Evolutionary conservation across 768 basidiomycete genomes (phyloP).

Genomic region (Galerina marginata): DNA sequence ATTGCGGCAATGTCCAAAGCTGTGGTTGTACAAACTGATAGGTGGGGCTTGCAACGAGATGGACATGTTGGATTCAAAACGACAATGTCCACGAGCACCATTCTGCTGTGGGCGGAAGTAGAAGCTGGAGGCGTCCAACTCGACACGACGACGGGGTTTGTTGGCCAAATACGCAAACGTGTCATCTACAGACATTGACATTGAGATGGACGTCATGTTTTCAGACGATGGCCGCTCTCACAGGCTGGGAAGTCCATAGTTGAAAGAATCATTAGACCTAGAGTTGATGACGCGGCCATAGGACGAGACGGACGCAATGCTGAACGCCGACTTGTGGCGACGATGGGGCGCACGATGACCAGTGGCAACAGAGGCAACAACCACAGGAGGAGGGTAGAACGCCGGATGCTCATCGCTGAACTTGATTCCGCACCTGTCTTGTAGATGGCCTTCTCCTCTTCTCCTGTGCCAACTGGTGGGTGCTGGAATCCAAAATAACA

Average conservation of each 20-base stretch:
- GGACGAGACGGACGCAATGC: conserved; percentile 81
- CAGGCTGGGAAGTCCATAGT: conserved; percentile 63
- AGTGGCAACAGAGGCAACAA: background rate
- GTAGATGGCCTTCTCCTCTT: conserved; percentile 32
- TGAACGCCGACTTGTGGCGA: conserved; percentile 66
- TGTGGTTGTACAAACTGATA: conserved; percentile 74
- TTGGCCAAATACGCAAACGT: conserved; percentile 69
- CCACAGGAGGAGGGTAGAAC: conserved; percentile 63
- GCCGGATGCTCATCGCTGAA: conserved; percentile 64
- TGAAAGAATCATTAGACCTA: conserved; percentile 75
- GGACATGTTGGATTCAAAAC: conserved; percentile 67
- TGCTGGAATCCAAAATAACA: conserved; percentile 50
- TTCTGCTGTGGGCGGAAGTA: conserved; percentile 55
- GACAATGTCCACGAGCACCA: conserved; percentile 54
- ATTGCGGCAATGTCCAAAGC: conserved; percentile 53
- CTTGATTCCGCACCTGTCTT: conserved; percentile 72
- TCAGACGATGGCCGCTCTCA: conserved; percentile 63
- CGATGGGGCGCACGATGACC: conserved; percentile 44
- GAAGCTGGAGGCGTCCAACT: conserved; percentile 80
- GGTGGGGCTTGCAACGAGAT: conserved; percentile 64
- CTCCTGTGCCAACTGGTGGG: conserved; percentile 7
- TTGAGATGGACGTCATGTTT: conserved; percentile 54
- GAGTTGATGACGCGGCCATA: conserved; percentile 71
- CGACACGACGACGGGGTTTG: conserved; percentile 54
- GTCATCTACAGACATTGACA: conserved; percentile 69